Evolutionary conservation across 257 asterid species (phyloP).

Genomic region (Capsicum pubescens): DNA sequence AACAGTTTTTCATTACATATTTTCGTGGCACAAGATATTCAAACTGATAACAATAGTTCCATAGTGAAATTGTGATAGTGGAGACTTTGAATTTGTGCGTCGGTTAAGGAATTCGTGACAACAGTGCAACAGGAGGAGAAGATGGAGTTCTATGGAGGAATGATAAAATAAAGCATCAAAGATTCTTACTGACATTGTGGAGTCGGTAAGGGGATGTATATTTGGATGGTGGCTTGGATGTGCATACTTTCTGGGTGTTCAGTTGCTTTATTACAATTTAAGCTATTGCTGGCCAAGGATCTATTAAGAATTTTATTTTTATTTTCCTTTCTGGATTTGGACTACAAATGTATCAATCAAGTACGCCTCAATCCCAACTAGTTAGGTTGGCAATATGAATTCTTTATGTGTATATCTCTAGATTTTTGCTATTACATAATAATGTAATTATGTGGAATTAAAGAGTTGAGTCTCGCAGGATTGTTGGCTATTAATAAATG

Average conservation of each 20-base stretch:
- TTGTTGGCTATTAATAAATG: not conserved
- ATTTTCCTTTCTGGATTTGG: no score
- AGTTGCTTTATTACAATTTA: no score
- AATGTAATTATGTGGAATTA: not conserved
- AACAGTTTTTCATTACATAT: not conserved
- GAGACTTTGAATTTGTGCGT: conserved; percentile 18
- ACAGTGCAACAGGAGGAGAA: conserved; percentile 52
- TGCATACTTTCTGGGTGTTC: no score
- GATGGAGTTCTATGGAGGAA: conserved; percentile 67
- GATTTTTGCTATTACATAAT: not conserved
- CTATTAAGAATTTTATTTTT: no score
- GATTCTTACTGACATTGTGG: conserved; percentile 73
- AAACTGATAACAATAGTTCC: not conserved
- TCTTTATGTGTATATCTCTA: no score
- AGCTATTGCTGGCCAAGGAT: no score
- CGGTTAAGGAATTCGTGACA: conserved; percentile 72
- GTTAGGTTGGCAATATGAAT: no score
- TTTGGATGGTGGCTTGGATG: no score
- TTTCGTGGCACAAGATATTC: not conserved
- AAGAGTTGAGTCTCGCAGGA: not conserved
- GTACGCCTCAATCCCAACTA: no score
- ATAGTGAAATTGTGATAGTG: not conserved
- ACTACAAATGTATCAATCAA: no score
- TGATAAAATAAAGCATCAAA: conserved; percentile 63
- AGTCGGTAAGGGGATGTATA: conserved; percentile 44